These are phyloP conservation scores for Zarea fungicola DNA, from an alignment of 2,329 filamentous ascomycete genomes.

Conservation along the genomic window DNA sequence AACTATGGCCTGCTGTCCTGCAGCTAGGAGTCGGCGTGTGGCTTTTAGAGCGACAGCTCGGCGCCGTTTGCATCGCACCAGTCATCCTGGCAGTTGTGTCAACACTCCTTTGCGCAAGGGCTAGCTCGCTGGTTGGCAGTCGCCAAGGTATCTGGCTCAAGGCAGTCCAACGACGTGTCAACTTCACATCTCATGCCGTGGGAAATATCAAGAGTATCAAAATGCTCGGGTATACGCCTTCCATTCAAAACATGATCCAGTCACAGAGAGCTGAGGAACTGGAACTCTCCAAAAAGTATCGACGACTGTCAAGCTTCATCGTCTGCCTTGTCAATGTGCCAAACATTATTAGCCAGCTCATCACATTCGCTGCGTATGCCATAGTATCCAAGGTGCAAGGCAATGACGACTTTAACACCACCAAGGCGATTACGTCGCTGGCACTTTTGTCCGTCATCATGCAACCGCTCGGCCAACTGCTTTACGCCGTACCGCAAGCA, in stretches of 20 bases:
- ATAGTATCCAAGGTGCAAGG: not conserved
- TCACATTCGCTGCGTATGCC: constrained; percentile 10
- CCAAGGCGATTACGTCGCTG: constrained; percentile 12
- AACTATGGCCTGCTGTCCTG: constrained; percentile 6
- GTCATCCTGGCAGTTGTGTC: constrained; percentile 11
- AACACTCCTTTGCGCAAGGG: constrained; percentile 8
- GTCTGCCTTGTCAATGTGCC: constrained; percentile 11
- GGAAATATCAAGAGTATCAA: constrained; percentile 9
- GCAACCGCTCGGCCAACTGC: constrained; percentile 4
- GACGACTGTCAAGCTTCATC: constrained; percentile 12
- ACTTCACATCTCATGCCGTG: constrained; percentile 10
- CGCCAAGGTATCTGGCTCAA: constrained; percentile 8
- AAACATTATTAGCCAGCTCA: not conserved
- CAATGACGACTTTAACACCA: constrained; percentile 4
- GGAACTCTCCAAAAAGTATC: constrained; percentile 7
- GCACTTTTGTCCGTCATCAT: constrained; percentile 1
- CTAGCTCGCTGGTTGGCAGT: constrained; percentile 3
- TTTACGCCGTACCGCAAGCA: not conserved
- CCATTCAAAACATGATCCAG: constrained; percentile 2
- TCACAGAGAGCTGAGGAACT: not conserved
- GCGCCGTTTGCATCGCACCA: constrained; percentile 15
- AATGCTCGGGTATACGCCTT: constrained; percentile 1
- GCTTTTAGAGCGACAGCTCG: constrained; percentile 14
- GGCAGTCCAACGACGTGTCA: constrained; percentile 11
- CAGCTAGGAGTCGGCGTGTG: constrained; percentile 14